A percentile compares a stretch with the other conserved stretches of the same genome.
phyloP scores from a whole-genome alignment of 208 protist species.

The Leishmania tropica region DNA sequence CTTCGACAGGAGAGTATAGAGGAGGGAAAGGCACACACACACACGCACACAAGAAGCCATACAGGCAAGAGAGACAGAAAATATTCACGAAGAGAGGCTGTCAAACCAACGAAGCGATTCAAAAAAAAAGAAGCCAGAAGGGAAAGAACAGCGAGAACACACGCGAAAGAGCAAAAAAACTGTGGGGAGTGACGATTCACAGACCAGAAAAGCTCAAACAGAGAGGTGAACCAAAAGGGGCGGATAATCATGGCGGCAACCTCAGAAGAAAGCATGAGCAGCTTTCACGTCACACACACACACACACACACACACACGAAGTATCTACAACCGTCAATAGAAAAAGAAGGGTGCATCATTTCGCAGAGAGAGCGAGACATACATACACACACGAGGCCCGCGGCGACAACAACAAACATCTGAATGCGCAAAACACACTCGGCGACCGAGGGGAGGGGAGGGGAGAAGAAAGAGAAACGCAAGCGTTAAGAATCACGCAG shows the following conservation, averaged over 20 bases:
- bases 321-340: not conserved
- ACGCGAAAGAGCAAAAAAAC: not conserved
- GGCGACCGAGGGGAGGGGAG: not conserved
- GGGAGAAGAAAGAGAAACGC: not conserved
- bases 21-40: not conserved
- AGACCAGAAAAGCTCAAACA: not conserved
- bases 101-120: no score
- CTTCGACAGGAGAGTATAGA: not conserved
- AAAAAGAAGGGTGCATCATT: no score
- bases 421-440: no score
- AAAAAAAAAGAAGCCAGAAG: not conserved
- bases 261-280: not conserved
- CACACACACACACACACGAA: not conserved
- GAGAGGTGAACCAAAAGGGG: not conserved
- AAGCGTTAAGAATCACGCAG: not conserved
- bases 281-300: not conserved
- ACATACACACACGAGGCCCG: not conserved
- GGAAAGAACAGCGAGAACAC: not conserved
- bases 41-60: not conserved
- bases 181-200: not conserved
- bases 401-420: not conserved
- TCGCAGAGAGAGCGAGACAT: not conserved
- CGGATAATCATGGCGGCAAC: not conserved
- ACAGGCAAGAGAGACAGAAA: not conserved
- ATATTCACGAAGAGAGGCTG: no score